Conservation (phyloP, 2,329 filamentous ascomycete genomes). For the Aspergillus eucalypticola region DNA sequence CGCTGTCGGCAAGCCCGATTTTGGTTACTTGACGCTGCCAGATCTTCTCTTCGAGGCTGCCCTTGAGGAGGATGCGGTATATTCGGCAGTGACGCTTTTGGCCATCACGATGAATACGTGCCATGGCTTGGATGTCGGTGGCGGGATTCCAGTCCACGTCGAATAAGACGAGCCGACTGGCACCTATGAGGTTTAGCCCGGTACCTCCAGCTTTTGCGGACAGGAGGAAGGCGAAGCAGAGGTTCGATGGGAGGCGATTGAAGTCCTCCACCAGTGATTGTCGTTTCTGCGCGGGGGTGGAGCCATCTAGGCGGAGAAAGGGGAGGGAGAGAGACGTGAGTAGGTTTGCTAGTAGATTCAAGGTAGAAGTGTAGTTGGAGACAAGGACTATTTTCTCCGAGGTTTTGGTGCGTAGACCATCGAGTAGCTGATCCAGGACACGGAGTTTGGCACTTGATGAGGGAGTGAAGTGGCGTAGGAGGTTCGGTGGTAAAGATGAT, state of each 20-base stretch:
- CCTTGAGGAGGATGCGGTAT: slow-evolving; percentile 68
- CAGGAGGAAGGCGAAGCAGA: slow-evolving; percentile 68
- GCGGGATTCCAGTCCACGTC: slow-evolving; percentile 77
- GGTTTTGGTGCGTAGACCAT: slow-evolving; percentile 61
- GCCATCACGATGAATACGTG: slow-evolving; percentile 70
- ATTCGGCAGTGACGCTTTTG: slow-evolving; percentile 69
- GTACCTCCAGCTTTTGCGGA: slow-evolving; percentile 72
- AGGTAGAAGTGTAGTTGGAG: slow-evolving; percentile 73
- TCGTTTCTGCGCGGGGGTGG: slow-evolving; percentile 63
- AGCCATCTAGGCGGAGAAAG: slow-evolving; percentile 69
- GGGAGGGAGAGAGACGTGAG: slow-evolving; percentile 61
- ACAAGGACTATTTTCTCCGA: slow-evolving; percentile 72
- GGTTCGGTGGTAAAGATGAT: slow-evolving; percentile 55
- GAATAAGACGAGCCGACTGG: slow-evolving; percentile 68
- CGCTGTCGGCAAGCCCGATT: slow-evolving; percentile 67
- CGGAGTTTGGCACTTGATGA: slow-evolving; percentile 66
- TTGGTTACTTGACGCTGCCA: slow-evolving; percentile 73
- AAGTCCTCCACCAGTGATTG: slow-evolving; percentile 70
- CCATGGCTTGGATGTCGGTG: slow-evolving; percentile 73
- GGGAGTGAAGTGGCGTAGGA: slow-evolving; percentile 56
- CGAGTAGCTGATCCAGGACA: slow-evolving; percentile 65
- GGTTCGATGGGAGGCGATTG: slow-evolving; percentile 59
- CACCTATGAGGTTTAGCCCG: slow-evolving; percentile 70
- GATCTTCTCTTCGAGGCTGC: slow-evolving; percentile 72
- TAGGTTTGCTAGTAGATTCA: slow-evolving; percentile 65